Evolutionary conservation across 2,329 filamentous ascomycete genomes (phyloP), one percentile per base, ranked within the genome.

Genomic region (Neofusicoccum ribis): DNA sequence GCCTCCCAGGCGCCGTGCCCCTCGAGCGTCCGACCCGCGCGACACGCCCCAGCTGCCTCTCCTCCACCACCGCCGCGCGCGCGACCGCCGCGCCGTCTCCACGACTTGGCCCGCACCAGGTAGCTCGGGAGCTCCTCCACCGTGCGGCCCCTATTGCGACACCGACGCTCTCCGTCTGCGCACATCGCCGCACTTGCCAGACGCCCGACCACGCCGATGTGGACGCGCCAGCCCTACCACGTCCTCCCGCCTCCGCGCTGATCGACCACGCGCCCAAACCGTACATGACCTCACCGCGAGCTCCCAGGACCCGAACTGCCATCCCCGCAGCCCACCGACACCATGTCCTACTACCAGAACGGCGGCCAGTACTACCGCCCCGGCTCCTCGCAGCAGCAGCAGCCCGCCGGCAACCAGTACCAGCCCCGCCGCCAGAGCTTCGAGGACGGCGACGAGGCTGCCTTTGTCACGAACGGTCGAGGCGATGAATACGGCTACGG

Each of bases 391-490:
- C 80, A 79, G 65, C 76, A 78, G 65, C 77, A 72, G 63, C 76
- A 78, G 58, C 75, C 76, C 66, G 72, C 15, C 78, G 50, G 67
- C 68, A 44, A n/a, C 66, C 73, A 73, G 50, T 76, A 78, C 65
- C 74, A 75, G 63, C 79, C 79, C 66, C 84, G 90, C 69, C 85
- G 87, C 69, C 85, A 86, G 56, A 94, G 90, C 80, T 93, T 91
- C 80, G 89, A 92, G 76, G 87, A 84, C 69, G 91, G 89, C 69
- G 91, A 95, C 76, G 91, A 94, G 75, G 81, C 83, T 54, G 78
- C 81, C 56, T 86, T 62, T 50, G 88, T 64, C 79, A 71, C 27
- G 72, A 80, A 65, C 77, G 79, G 65, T 64, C 73, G 72, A 14
- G 27, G 27, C 11, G 56, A 60, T 23, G 49, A 72, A 65, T 75